Evolutionary conservation across 805 yeast genomes (phyloP), one percentile per base, ranked within the genome.

Genomic region (Saturnispora galanensis): DNA sequence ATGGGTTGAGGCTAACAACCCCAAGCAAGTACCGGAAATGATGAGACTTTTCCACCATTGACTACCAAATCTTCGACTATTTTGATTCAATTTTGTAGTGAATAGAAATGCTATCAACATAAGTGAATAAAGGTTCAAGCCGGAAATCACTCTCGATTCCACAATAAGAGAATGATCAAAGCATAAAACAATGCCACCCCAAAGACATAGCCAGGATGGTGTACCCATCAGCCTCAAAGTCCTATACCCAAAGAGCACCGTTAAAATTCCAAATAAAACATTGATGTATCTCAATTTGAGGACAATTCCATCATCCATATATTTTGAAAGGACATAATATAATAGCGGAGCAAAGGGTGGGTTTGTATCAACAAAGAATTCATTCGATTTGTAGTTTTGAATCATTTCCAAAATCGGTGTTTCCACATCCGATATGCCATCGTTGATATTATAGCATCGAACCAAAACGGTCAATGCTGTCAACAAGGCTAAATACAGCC

Each of bases 311-410:
- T 13, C 12, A 0, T 84, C 84, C 39, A 74, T 79, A 9, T 75
- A 41, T 10, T 70, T 57, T 0, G 76, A 80, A 37, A 81, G 69
- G 38, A 76, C 78, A 1, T 85, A 82, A 58, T 69, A 83, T 31
- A 83, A 58, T 79, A 84, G 73, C 57, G 82, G 79, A 33, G 84
- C 83, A 52, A 84, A 68, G 4, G 95, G 95, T 8, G 95, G 94
- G 57, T 83, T 84, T 37, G 77, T 81, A 59, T 81, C 89, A 74
- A 82, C 71, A 62, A 82, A 83, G 57, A 69, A 82, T 13, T 63
- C 62, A 15, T 86, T 84, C 43, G 66, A 62, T 44, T 79, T 71
- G 66, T 88, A 93, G 63, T 84, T 32, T 15, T 43, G 21, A 21
- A 43, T 21, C 37, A 40, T 40, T 10, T 31, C 13, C 31, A 39